A percentile compares a stretch with the other conserved stretches of the same genome.
Conservation (phyloP, 208 protist species). For the Kentomonas sorsogonicus region DNA sequence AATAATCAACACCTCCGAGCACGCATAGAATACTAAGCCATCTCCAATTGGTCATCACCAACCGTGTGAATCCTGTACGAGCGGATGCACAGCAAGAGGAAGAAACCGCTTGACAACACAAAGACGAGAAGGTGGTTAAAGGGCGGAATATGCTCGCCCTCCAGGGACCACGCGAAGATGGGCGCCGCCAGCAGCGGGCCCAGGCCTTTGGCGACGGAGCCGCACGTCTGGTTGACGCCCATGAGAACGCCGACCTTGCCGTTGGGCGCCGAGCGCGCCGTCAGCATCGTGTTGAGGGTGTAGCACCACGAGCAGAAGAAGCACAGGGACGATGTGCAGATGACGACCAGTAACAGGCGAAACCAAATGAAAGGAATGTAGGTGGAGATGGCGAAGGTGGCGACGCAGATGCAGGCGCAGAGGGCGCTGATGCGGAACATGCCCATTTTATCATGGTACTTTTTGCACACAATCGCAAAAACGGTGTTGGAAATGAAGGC, state of each 20-base stretch:
- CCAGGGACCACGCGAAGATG: constrained; percentile 60
- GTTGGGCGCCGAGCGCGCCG: constrained; percentile 41
- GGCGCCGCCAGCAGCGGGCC: constrained; percentile 43
- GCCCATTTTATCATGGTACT: constrained; percentile 32
- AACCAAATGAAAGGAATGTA: constrained; percentile 6
- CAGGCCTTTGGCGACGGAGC: constrained; percentile 25
- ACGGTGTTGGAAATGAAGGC: constrained; percentile 31
- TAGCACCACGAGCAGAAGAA: constrained; percentile 47
- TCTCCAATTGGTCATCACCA: constrained; percentile 17
- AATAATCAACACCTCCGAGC: too few relatives aligned
- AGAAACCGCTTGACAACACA: constrained; percentile 14
- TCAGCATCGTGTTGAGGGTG: constrained; percentile 46
- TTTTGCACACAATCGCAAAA: constrained; percentile 26
- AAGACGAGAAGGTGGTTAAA: constrained; percentile 61
- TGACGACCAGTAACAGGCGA: constrained; percentile 19
- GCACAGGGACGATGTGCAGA: constrained; percentile 30
- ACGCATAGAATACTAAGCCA: too few relatives aligned
- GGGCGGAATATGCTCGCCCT: constrained; percentile 20
- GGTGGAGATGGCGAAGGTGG: constrained; percentile 15
- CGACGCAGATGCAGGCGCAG: constrained; percentile 13
- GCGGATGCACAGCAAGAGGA: constrained; percentile 10
- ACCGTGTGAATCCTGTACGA: constrained; percentile 21
- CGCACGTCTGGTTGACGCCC: constrained; percentile 59
- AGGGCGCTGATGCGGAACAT: constrained; percentile 32
- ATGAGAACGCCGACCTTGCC: constrained; percentile 43